Base-by-base conservation (phyloP, 2,329 filamentous ascomycete genomes). In the Pseudogymnoascus verrucosus region DNA sequence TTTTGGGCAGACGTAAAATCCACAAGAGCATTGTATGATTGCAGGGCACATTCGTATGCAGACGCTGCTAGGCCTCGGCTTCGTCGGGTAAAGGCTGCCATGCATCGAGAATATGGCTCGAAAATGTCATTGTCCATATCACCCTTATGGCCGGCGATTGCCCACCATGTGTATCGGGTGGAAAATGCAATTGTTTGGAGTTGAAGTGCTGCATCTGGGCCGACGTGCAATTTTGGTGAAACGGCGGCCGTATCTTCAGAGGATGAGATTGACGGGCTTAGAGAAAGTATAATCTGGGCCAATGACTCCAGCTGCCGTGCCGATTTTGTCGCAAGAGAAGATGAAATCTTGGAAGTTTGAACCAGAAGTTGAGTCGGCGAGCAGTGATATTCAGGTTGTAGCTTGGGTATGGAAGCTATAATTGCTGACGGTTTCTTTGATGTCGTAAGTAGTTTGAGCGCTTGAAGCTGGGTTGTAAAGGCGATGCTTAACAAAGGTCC, bases 231-330 rank as follows among this genome's bases (percentile, higher is more conserved):
- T 26, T 80, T 78, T 7, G 78, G 74, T 65, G 88, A 82, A 3
- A 75, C 70, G 0, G 85, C 85, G 1, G 78, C 67, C 3, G 74
- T 74, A 69, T 93, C 89, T 42, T 87, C 84, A 8, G 84, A 81
- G 60, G 78, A 77, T 1, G 88, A 85, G n/a, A 89, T 78, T 69
- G 84, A 88, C 1, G 89, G 89, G 28, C 86, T 83, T 1, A 92
- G 75, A 0, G 85, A 82, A 1, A 92, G 76, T 0, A 92, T 76
- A 2, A 80, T 79, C 67, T 89, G 86, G 0, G 87, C 85, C 1
- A 91, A 71, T 0, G 79, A 81, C 60, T 91, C 88, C 16, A 93
- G 76, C 66, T 91, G 88, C 2, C 84, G 84, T 8, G 84, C 79
- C 16, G 81, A 78, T 71, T 89, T 91, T 6, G 77, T 75, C 10